phyloP scores from a whole-genome alignment of 1,284 basidiomycete genomes.

The Pseudozyma hubeiensis region DNA sequence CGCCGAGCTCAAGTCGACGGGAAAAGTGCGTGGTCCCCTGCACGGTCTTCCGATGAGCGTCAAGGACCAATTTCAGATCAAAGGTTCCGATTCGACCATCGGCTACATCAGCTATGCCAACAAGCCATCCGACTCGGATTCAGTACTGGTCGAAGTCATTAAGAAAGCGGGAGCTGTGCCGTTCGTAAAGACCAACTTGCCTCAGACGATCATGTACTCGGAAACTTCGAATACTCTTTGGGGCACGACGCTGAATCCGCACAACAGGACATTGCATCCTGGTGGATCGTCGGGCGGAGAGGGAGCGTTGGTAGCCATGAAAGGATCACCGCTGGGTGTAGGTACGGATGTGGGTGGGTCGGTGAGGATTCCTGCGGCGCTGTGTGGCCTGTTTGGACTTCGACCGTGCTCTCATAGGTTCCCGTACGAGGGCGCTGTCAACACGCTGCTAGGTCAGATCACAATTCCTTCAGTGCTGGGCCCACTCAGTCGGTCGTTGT shows the following conservation, averaged over 20 bases:
- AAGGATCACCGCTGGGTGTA: constrained; percentile 74
- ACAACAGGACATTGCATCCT: constrained; percentile 71
- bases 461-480: constrained; percentile 79
- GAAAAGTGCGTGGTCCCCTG: constrained; percentile 74
- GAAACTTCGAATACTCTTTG: constrained; percentile 73
- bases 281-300: constrained; percentile 79
- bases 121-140: constrained; percentile 33
- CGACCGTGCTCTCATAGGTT: constrained; percentile 79
- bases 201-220: constrained; percentile 53
- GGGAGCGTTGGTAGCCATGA: constrained; percentile 74
- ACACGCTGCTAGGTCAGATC: constrained; percentile 73
- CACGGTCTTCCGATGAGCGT: constrained; percentile 77
- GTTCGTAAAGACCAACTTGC: constrained; percentile 76
- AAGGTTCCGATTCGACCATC: constrained; percentile 74
- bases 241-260: constrained; percentile 78
- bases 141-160: constrained; percentile 66
- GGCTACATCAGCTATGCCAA: constrained; percentile 76
- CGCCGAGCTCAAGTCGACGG: constrained; percentile 72
- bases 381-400: constrained; percentile 78
- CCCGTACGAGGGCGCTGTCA: constrained; percentile 75
- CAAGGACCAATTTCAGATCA: constrained; percentile 76
- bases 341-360: constrained; percentile 79
- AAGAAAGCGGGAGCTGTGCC: constrained; percentile 76
- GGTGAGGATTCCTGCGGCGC: constrained; percentile 76
- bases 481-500: constrained; percentile 75